phyloP scores from a whole-genome alignment of 306 rosid genomes.

The Lablab purpureus region DNA sequence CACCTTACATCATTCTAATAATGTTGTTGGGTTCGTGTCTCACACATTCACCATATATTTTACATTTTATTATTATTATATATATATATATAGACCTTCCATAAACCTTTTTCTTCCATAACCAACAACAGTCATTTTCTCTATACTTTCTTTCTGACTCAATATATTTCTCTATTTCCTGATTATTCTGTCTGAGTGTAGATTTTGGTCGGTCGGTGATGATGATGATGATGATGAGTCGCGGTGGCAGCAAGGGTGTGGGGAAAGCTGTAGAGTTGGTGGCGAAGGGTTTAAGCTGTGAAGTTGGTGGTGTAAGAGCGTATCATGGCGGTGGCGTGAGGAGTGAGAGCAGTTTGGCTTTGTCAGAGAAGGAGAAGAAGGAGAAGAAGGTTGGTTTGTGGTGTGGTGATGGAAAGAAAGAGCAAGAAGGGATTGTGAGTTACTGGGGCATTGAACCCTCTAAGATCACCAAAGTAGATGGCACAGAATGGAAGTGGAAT shows the following conservation, averaged over 20 bases:
- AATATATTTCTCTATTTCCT: neutral
- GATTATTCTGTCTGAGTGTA: neutral
- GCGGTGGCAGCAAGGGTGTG: conserved; percentile 18
- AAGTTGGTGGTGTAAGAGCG: conserved; percentile 29
- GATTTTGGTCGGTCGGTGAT: neutral
- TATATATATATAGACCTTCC: conserved; percentile 20
- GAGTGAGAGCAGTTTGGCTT: conserved; percentile 42
- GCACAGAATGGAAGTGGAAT: conserved; percentile 78
- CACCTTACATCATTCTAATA: too few relatives aligned
- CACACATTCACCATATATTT: neutral
- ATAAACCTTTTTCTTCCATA: conserved; percentile 37
- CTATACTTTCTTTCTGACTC: neutral
- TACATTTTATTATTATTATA: too few relatives aligned
- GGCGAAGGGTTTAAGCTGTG: conserved; percentile 36
- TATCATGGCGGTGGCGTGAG: conserved; percentile 35
- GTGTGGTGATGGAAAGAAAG: conserved; percentile 38
- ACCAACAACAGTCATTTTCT: neutral
- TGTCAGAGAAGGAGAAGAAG: conserved; percentile 43
- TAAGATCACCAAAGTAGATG: conserved; percentile 58
- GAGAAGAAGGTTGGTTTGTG: conserved; percentile 13
- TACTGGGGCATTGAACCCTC: conserved; percentile 69
- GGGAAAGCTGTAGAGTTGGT: neutral
- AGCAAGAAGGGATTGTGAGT: conserved; percentile 49
- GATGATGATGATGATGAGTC: conserved; percentile 42
- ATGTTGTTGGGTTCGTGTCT: too few relatives aligned